A percentile compares a stretch with the other conserved stretches of the same genome.
Conservation (phyloP, 352 stramenopile species). For the Lagenidium giganteum region DNA sequence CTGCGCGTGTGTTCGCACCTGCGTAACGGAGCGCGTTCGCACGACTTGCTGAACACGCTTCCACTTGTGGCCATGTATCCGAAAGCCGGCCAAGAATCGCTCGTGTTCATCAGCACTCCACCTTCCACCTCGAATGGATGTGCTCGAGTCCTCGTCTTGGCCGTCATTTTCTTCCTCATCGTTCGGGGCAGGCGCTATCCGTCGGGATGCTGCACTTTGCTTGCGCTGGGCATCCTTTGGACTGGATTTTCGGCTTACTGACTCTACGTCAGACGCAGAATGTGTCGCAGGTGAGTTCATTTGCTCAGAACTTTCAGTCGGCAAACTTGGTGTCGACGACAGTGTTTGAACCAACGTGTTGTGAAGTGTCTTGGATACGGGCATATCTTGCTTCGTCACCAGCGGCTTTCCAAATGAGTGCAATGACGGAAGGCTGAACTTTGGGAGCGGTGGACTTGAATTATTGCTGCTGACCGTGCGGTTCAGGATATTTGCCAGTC, state of each 20-base stretch:
- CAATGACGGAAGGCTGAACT: slow-evolving; percentile 72
- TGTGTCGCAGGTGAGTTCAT: no score
- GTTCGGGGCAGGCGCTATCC: slow-evolving; percentile 31
- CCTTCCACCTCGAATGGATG: slow-evolving; percentile 54
- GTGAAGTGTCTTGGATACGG: slow-evolving; percentile 5
- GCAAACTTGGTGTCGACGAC: slow-evolving; percentile 5
- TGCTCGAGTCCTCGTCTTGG: slow-evolving; percentile 26
- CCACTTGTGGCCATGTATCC: slow-evolving; percentile 77
- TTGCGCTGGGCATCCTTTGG: slow-evolving; percentile 6
- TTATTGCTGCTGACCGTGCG: slow-evolving; percentile 15
- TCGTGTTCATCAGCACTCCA: slow-evolving; percentile 78
- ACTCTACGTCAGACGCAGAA: no score
- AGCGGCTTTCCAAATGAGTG: slow-evolving; percentile 69
- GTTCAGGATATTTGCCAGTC: slow-evolving; percentile 80
- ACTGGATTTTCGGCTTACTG: no score
- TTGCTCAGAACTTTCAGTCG: slow-evolving; percentile 1
- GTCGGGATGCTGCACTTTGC: slow-evolving; percentile 16
- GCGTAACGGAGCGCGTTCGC: slow-evolving; percentile 68
- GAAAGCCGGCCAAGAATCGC: slow-evolving; percentile 67
- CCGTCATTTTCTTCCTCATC: slow-evolving; percentile 50
- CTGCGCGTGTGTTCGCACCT: slow-evolving; percentile 74
- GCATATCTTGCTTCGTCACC: slow-evolving; percentile 46
- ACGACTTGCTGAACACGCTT: slow-evolving; percentile 80
- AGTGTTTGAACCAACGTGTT: neutral
- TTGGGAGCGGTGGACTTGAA: slow-evolving; percentile 25